Conservation (phyloP, 192 early-diverging fungal species). For the Coemansia sp. region DNA sequence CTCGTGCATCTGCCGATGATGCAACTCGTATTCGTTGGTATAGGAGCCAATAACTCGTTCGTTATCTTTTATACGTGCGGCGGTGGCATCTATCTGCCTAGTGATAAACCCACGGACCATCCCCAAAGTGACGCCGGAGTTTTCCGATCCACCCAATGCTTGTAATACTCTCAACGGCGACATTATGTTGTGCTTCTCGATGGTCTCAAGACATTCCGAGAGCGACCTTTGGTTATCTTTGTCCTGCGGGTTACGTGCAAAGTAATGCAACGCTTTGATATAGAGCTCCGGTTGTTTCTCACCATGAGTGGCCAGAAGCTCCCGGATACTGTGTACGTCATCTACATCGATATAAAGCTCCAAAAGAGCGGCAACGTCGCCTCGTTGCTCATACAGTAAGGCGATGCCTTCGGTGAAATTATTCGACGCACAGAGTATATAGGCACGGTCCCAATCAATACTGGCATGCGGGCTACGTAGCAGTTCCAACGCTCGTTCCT, state of each 20-base stretch:
- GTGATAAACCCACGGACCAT: conserved; percentile 85
- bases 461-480: conserved; percentile 66
- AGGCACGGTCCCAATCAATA: conserved; percentile 90
- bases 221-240: conserved; percentile 61
- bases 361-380: conserved; percentile 71
- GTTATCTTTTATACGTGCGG: conserved; percentile 66
- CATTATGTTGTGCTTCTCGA: conserved; percentile 82
- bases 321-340: conserved; percentile 64
- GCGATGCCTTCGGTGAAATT: conserved; percentile 83
- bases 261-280: conserved; percentile 67
- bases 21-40: conserved; percentile 73
- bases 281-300: conserved; percentile 68
- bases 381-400: conserved; percentile 83
- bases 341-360: conserved; percentile 73
- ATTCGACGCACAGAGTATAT: conserved; percentile 85
- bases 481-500: conserved; percentile 68
- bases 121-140: conserved; percentile 81
- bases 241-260: conserved; percentile 69
- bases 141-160: conserved; percentile 59
- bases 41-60: conserved; percentile 72
- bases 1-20: conserved; percentile 78
- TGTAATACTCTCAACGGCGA: conserved; percentile 90
- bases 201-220: conserved; percentile 70
- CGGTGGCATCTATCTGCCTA: conserved; percentile 71
- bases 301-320: conserved; percentile 65